These are phyloP conservation scores for Goffeauzyma gilvescens DNA, from an alignment of 768 basidiomycete genomes.

Conservation along the genomic window DNA sequence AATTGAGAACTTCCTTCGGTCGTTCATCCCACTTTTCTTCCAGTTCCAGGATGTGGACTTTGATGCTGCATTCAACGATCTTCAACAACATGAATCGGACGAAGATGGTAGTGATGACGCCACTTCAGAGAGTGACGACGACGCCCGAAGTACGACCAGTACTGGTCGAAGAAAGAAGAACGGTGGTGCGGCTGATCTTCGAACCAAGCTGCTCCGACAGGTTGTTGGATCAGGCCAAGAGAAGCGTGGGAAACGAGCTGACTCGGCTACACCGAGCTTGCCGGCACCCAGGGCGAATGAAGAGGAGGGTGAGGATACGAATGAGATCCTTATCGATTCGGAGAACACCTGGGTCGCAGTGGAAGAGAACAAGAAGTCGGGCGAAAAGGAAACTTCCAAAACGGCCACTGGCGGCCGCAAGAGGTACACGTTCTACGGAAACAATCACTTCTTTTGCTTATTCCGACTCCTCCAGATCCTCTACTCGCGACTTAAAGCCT, in stretches of 20 bases:
- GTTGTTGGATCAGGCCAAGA: conserved; percentile 40
- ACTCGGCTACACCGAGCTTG: conserved; percentile 7
- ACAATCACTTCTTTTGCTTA: conserved; percentile 80
- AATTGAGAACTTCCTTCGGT: conserved; percentile 66
- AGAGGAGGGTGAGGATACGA: conserved; percentile 23
- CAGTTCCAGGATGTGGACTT: conserved; percentile 36
- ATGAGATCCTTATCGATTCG: conserved; percentile 15
- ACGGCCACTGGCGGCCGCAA: conserved; percentile 15
- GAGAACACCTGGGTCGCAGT: conserved; percentile 33
- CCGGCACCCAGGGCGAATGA: conserved; percentile 16
- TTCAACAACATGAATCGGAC: conserved; percentile 41
- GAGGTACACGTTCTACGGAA: conserved; percentile 51
- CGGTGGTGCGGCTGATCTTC: conserved; percentile 43
- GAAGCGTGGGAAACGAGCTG: conserved; percentile 14
- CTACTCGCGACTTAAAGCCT: conserved; percentile 66
- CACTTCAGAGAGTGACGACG: conserved; percentile 19
- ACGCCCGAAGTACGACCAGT: conserved; percentile 10
- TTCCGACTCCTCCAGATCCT: conserved; percentile 74
- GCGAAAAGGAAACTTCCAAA: background rate
- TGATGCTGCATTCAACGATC: conserved; percentile 33
- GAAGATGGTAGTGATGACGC: conserved; percentile 34
- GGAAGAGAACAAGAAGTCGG: conserved; percentile 22
- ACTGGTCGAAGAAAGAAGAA: conserved; percentile 20
- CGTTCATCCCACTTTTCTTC: conserved; percentile 67
- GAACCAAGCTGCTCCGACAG: conserved; percentile 62